phyloP scores from a whole-genome alignment of 176 grass and related monocot species.

The Triticum monococcum region DNA sequence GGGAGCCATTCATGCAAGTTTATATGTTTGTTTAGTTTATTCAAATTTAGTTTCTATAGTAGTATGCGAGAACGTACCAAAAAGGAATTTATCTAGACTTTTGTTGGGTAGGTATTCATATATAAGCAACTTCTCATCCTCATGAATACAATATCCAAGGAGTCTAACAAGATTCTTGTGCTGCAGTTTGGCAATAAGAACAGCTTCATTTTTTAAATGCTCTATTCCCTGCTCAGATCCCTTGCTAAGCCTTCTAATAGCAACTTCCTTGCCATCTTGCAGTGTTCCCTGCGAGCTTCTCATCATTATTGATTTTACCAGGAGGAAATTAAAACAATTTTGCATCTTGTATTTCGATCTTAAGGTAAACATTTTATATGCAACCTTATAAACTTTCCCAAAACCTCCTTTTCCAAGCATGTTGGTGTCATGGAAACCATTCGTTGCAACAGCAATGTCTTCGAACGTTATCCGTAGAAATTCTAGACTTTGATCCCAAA shows the following conservation, averaged over 20 bases:
- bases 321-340: no score
- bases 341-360: neutral
- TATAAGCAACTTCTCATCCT: conserved; percentile 59
- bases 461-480: conserved; percentile 27
- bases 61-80: conserved; percentile 30
- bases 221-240: conserved; percentile 50
- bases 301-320: neutral
- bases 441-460: conserved; percentile 19
- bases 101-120: conserved; percentile 72
- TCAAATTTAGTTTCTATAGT: no score
- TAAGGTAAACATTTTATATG: neutral
- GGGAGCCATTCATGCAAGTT: no score
- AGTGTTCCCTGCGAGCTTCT: neutral
- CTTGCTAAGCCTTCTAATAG: conserved; percentile 61
- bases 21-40: no score
- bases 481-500: neutral
- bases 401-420: conserved; percentile 59
- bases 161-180: conserved; percentile 57
- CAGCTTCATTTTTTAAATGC: conserved; percentile 64
- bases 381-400: conserved; percentile 60
- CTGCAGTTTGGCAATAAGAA: conserved; percentile 63
- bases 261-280: conserved; percentile 37
- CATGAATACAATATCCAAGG: conserved; percentile 60
- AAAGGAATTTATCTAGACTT: conserved; percentile 60
- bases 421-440: conserved; percentile 44